Conservation (phyloP, 345 rosid genomes). For the Balakata baccata region DNA sequence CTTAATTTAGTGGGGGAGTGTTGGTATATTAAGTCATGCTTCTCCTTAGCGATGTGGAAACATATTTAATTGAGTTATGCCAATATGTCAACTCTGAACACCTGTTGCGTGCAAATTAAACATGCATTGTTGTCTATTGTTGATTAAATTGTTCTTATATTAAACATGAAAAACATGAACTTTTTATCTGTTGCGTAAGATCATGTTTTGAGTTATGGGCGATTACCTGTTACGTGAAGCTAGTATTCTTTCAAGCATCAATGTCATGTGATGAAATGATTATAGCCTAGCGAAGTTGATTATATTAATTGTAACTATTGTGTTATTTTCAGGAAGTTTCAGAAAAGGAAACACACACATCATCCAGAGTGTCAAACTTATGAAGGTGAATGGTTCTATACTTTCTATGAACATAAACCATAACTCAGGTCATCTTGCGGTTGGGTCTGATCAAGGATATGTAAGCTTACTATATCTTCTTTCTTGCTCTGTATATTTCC, state of each 20-base stretch:
- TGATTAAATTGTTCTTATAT: background rate
- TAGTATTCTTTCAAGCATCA: background rate
- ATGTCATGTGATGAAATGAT: background rate
- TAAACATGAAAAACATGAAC: background rate
- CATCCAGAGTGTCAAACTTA: conserved; percentile 55
- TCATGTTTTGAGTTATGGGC: background rate
- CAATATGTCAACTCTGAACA: background rate
- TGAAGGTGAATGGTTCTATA: conserved; percentile 66
- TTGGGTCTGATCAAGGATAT: conserved; percentile 86
- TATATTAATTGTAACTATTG: background rate
- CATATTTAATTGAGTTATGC: too few relatives aligned
- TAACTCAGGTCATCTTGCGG: conserved; percentile 56
- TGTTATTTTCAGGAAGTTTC: conserved; percentile 47
- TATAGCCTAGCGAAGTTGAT: background rate
- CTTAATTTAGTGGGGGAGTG: background rate
- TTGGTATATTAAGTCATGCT: background rate
- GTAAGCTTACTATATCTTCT: conserved; percentile 40
- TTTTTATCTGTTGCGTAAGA: background rate
- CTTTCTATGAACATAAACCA: conserved; percentile 51
- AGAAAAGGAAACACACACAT: conserved; percentile 67
- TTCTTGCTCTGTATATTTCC: background rate
- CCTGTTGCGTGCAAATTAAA: background rate
- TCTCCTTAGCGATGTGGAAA: background rate
- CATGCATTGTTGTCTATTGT: background rate
- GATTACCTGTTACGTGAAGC: background rate